phyloP scores from a whole-genome alignment of 148 eudicot species.

The Vaccinium corymbosum region DNA sequence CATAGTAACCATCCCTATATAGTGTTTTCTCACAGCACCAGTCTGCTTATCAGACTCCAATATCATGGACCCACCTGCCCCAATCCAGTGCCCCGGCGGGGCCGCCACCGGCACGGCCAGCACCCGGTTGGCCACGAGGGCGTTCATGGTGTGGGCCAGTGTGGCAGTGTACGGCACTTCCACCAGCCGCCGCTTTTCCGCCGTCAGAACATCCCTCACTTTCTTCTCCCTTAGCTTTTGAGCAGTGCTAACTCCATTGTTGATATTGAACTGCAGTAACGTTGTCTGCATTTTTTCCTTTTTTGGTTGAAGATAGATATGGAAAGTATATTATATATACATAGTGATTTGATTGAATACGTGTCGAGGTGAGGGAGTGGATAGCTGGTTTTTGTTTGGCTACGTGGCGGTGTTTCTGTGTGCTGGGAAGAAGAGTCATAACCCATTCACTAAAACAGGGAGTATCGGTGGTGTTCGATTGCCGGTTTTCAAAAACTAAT shows the following conservation, averaged over 20 bases:
- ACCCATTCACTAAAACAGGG: neutral
- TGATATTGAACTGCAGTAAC: neutral
- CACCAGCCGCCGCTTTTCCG: conserved; percentile 56
- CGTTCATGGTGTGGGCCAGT: conserved; percentile 69
- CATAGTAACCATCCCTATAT: conserved; percentile 94
- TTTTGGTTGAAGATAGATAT: neutral
- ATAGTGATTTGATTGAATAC: neutral
- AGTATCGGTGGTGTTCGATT: too few relatives aligned
- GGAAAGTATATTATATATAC: too few relatives aligned
- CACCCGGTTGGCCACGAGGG: conserved; percentile 61
- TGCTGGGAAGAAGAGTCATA: neutral
- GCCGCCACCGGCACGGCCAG: conserved; percentile 93
- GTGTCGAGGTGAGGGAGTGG: conserved; percentile 8
- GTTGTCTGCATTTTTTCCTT: conserved; percentile 1
- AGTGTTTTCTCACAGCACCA: conserved; percentile 73
- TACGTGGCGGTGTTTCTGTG: conserved; percentile 9
- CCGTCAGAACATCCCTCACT: conserved; percentile 45
- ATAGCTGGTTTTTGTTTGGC: neutral
- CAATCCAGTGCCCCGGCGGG: conserved; percentile 97
- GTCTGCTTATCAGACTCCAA: conserved; percentile 83
- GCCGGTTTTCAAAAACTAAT: too few relatives aligned
- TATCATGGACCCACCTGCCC: conserved; percentile 97
- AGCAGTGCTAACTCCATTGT: neutral
- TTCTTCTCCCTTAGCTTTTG: conserved; percentile 35
- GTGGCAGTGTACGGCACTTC: conserved; percentile 92